A percentile compares a stretch with the other conserved stretches of the same genome.
Evolutionary conservation across 495 filamentous ascomycete species (phyloP).

Genomic region (Cercophora sp.): DNA sequence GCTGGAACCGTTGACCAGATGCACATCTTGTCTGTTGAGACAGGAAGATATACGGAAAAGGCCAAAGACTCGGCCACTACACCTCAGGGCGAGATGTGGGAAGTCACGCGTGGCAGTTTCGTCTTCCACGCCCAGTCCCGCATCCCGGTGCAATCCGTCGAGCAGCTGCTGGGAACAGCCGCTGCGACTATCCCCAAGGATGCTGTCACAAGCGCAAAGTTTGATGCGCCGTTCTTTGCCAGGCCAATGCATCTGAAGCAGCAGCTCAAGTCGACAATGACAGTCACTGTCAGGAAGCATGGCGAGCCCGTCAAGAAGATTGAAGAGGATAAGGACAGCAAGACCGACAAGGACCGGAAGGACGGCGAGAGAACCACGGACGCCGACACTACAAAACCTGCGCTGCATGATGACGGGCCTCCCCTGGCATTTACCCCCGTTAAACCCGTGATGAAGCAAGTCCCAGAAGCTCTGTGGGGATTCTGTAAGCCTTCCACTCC

Average conservation of each 20-base stretch:
- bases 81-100: not conserved
- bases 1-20: not conserved
- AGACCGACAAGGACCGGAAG: not conserved
- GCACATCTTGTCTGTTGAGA: not conserved
- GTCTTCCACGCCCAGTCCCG: not conserved
- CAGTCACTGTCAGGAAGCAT: not conserved
- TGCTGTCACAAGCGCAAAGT: not conserved
- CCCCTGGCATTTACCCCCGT: not conserved
- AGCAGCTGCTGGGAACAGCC: too few species aligned
- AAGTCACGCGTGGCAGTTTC: constrained; percentile 3
- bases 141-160: constrained; percentile 4
- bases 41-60: not conserved
- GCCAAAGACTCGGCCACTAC: not conserved
- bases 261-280: not conserved
- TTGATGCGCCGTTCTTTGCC: not conserved
- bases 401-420: not conserved
- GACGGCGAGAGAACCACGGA: not conserved
- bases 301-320: too few species aligned
- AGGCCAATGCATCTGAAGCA: constrained; percentile 8
- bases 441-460: not conserved
- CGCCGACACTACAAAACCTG: not conserved
- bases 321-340: not conserved
- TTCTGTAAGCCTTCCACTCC: constrained; percentile 4
- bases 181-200: too few species aligned
- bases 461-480: constrained; percentile 5